phyloP scores from a whole-genome alignment of 73 alveolate genomes.

The Paramecium sexaurelia region DNA sequence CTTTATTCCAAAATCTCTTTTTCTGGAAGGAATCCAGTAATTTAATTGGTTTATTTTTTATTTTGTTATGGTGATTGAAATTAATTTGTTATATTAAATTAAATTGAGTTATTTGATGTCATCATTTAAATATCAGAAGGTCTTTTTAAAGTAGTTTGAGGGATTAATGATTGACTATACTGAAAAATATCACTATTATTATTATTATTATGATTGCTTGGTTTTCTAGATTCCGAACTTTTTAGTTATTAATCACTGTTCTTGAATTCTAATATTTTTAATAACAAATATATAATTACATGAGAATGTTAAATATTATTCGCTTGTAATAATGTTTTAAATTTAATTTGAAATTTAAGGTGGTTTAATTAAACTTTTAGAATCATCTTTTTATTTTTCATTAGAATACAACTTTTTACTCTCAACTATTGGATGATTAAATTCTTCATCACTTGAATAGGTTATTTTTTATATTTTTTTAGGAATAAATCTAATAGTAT shows the following conservation, averaged over 20 bases:
- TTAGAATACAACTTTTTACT: background rate
- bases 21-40: background rate
- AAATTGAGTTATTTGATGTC: background rate
- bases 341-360: background rate
- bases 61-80: background rate
- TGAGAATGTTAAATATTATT: constrained; percentile 1
- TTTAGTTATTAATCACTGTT: background rate
- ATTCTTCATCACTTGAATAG: background rate
- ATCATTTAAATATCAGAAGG: background rate
- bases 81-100: background rate
- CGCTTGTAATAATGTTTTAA: background rate
- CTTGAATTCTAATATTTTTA: background rate
- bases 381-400: background rate
- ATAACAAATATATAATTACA: background rate
- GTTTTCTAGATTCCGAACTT: constrained; percentile 39
- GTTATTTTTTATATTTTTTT: background rate
- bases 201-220: background rate
- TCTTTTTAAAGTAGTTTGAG: background rate
- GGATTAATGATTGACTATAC: background rate
- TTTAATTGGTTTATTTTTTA: background rate
- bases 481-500: background rate
- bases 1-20: background rate
- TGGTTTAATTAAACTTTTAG: background rate
- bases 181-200: constrained; percentile 31
- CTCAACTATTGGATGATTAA: background rate